Percentiles rank a stretch among this genome's conserved stretches.
phyloP scores from a whole-genome alignment of 1,139 yeast species.

The Nakaseomyces nivariensis region DNA sequence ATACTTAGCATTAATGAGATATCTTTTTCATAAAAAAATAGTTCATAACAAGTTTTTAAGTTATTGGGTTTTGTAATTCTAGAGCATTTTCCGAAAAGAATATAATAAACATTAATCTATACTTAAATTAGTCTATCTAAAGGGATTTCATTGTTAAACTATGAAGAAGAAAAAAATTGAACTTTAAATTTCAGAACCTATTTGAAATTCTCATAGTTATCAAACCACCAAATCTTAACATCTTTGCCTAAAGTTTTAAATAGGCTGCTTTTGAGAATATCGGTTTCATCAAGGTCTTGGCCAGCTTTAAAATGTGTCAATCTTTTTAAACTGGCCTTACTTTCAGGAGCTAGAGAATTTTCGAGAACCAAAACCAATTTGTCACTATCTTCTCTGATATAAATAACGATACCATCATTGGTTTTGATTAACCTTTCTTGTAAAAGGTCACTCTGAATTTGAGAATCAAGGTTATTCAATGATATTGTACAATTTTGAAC shows the following conservation, averaged over 20 bases:
- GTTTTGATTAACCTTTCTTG: constrained; percentile 25
- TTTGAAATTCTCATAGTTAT: neutral
- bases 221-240: constrained; percentile 20
- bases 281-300: constrained; percentile 3
- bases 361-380: constrained; percentile 17
- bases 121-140: too few relatives aligned
- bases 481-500: neutral
- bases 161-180: neutral
- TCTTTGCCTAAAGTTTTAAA: constrained; percentile 19
- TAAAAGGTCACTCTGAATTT: neutral
- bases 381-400: constrained; percentile 14
- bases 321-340: neutral
- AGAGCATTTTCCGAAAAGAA: too few relatives aligned
- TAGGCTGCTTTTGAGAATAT: neutral
- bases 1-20: neutral
- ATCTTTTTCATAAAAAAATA: neutral
- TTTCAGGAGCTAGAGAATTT: constrained; percentile 9
- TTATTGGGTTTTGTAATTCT: too few relatives aligned
- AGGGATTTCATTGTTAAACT: neutral
- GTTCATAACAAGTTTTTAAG: too few relatives aligned
- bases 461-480: neutral
- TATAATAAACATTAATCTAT: too few relatives aligned
- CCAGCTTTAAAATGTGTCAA: neutral
- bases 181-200: neutral
- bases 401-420: constrained; percentile 27